Base-by-base conservation (phyloP, 805 yeast genomes). In the Candida krabiensis region DNA sequence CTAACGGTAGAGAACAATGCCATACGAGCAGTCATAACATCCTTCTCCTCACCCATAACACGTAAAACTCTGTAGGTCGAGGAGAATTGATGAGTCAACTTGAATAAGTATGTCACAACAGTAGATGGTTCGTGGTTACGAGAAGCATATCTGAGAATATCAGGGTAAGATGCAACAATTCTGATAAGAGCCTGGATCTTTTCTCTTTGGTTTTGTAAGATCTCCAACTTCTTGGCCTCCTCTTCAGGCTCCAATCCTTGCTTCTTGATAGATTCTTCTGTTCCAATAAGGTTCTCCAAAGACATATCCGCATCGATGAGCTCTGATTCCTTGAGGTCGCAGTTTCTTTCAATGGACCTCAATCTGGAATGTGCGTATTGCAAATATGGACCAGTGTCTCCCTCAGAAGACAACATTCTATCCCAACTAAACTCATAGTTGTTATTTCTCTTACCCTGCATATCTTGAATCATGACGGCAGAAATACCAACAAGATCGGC, bases 401-500 rank as follows among this genome's bases (percentile, higher is more conserved):
- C 99, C 73, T 93, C 99, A 51, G 93, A 90, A 3, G 98, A 88
- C 30, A 86, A 76, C 97, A 93, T 93, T 72, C 99, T 85, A 56
- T 86, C 88, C 99, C 99, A 93, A 66, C 88, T 86, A 70, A 93
- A 93, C 56, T 83, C 87, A 70, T 93, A 93, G 70, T 93, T 91
- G 73, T 91, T 89, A 66, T 91, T 78, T 67, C 99, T 84, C 72
- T 93, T 93, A 44, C 96, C 81, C 68, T 87, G 95, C 98, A 93
- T 90, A 67, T 93, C 99, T 75, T 93, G 99, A 58, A 93, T 86
- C 96, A 93, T 90, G 44, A 93, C 96, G 5, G 99, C 99, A 21
- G 96, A 84, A 41, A 93, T 85, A 62, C 99, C 99, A 43, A 93
- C 82, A 55, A 88, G 74, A 65, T 93, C 98, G 42, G 99, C 98